These are phyloP conservation scores for Mycena maculata DNA, from an alignment of 768 basidiomycete species.

Conservation along the genomic window DNA sequence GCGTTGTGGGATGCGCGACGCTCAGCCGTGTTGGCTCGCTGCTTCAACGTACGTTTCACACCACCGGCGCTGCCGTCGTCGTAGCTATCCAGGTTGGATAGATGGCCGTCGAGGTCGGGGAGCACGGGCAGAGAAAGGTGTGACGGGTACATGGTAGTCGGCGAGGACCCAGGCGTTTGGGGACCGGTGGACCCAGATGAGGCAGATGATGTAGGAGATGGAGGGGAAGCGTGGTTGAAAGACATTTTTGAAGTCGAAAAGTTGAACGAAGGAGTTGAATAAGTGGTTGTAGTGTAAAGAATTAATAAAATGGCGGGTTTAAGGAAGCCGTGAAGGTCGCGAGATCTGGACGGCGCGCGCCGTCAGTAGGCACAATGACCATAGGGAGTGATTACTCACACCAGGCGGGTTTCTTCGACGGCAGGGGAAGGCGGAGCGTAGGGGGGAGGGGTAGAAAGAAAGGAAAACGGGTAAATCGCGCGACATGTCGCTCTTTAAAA, in stretches of 20 bases:
- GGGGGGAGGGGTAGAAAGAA: slow-evolving; percentile 20
- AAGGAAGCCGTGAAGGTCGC: slow-evolving; percentile 37
- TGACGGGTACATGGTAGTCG: slow-evolving; percentile 21
- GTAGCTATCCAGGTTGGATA: slow-evolving; percentile 29
- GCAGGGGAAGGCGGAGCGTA: slow-evolving; percentile 25
- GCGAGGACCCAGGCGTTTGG: slow-evolving; percentile 25
- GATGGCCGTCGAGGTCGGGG: slow-evolving; percentile 33
- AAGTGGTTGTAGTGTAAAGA: slow-evolving; percentile 34
- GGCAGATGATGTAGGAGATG: slow-evolving; percentile 38
- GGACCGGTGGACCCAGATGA: slow-evolving; percentile 32
- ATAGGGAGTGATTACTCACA: slow-evolving; percentile 13
- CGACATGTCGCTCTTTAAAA: slow-evolving; percentile 16
- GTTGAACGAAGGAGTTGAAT: slow-evolving; percentile 15
- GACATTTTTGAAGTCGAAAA: slow-evolving; percentile 31
- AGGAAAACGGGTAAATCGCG: slow-evolving; percentile 18
- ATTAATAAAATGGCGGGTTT: slow-evolving; percentile 34
- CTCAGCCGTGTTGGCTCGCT: slow-evolving; percentile 80
- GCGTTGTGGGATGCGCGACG: slow-evolving; percentile 85
- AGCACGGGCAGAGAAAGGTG: slow-evolving; percentile 32
- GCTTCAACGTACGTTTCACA: slow-evolving; percentile 34
- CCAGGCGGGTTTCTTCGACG: slow-evolving; percentile 34
- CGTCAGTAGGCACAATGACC: background rate
- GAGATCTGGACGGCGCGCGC: slow-evolving; percentile 21
- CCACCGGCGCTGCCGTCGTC: slow-evolving; percentile 31
- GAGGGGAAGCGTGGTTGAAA: slow-evolving; percentile 29